A percentile compares a stretch with the other conserved stretches of the same genome.
Evolutionary conservation across 805 yeast species (phyloP).

Genomic region (Candida bentonensis): DNA sequence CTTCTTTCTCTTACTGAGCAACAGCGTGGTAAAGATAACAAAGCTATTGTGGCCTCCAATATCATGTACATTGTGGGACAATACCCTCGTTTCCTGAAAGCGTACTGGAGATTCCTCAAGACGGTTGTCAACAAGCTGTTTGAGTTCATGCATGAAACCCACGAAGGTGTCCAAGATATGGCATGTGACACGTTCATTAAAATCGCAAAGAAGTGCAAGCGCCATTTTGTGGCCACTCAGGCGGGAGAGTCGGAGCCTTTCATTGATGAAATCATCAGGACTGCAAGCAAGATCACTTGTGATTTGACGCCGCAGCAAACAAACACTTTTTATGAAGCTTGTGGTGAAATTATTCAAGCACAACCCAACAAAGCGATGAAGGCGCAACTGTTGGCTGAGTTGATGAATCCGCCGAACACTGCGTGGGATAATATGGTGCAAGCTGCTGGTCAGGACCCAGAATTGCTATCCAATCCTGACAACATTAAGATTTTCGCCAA

Average conservation of each 20-base stretch:
- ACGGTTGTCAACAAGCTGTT: conserved; percentile 91
- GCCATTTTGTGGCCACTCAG: conserved; percentile 85
- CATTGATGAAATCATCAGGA: conserved; percentile 74
- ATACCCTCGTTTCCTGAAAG: conserved; percentile 91
- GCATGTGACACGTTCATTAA: conserved; percentile 98
- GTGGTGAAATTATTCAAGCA: conserved; percentile 85
- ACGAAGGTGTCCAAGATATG: conserved; percentile 99
- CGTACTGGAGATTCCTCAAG: conserved; percentile 95
- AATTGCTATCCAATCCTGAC: conserved; percentile 48
- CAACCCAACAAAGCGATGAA: conserved; percentile 59
- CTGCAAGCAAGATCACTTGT: conserved; percentile 72
- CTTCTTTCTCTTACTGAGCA: conserved; percentile 81
- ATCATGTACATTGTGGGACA: conserved; percentile 99
- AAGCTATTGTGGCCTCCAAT: conserved; percentile 98
- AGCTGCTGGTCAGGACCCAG: conserved; percentile 74
- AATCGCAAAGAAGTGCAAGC: conserved; percentile 87
- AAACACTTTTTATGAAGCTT: conserved; percentile 94
- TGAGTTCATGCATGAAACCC: conserved; percentile 99
- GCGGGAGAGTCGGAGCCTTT: conserved; percentile 79
- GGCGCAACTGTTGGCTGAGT: conserved; percentile 55
- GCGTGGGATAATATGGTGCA: conserved; percentile 89
- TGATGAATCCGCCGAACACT: conserved; percentile 84
- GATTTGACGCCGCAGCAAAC: conserved; percentile 96
- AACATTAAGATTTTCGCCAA: conserved; percentile 88
- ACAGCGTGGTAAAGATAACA: conserved; percentile 95